Conservation (phyloP, 2,329 filamentous ascomycete species). For the Phaeosphaeria sp. region DNA sequence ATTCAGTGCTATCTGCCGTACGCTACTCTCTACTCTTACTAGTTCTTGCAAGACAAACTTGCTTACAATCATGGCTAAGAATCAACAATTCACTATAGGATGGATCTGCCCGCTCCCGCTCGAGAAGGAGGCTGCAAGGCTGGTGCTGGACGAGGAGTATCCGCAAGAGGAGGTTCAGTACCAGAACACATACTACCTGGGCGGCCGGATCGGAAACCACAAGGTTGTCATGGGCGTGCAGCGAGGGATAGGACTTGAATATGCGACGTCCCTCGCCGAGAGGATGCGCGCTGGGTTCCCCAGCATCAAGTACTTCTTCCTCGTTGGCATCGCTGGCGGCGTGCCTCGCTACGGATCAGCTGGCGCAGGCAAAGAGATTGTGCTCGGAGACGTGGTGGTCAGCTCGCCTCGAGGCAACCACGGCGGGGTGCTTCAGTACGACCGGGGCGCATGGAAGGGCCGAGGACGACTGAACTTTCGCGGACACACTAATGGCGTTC, state of each 20-base stretch:
- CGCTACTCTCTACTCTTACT: too few species aligned
- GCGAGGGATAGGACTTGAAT: constrained; percentile 3
- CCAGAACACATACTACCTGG: constrained; percentile 7
- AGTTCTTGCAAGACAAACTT: too few species aligned
- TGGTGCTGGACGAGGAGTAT: constrained; percentile 39
- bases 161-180: constrained; percentile 9
- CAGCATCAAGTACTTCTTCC: constrained; percentile 19
- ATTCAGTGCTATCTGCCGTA: too few species aligned
- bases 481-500: constrained; percentile 16
- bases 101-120: constrained; percentile 44
- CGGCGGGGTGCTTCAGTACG: constrained; percentile 28
- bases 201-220: constrained; percentile 15
- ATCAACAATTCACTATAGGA: constrained; percentile 34
- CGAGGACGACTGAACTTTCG: constrained; percentile 16
- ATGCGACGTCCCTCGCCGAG: constrained; percentile 12
- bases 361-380: constrained; percentile 17
- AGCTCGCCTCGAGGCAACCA: constrained; percentile 21
- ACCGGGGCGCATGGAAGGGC: constrained; percentile 20
- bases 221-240: constrained; percentile 17
- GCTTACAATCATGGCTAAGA: constrained; percentile 3
- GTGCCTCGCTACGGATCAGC: constrained; percentile 21
- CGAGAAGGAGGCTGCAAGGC: constrained; percentile 38
- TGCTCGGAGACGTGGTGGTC: constrained; percentile 30
- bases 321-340: constrained; percentile 31
- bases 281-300: constrained; percentile 18